Conservation (phyloP, 768 basidiomycete species). For the Panaeolus cyanescens region DNA sequence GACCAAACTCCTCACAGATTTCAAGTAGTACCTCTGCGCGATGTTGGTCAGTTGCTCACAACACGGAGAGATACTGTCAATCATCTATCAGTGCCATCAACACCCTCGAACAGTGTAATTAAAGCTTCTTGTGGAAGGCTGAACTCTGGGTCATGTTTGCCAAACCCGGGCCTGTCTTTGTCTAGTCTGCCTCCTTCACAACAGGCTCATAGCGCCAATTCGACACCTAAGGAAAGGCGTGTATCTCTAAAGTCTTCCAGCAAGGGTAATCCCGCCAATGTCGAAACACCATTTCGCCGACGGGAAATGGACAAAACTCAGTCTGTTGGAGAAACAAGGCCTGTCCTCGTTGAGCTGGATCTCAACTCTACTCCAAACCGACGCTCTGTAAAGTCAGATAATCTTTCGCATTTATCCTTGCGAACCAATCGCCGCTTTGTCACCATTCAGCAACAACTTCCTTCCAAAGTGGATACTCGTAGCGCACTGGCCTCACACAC, state of each 20-base stretch:
- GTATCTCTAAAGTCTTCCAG: neutral
- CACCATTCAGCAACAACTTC: neutral
- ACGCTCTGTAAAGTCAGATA: neutral
- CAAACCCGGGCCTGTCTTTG: neutral
- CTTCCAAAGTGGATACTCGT: neutral
- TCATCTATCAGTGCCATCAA: conserved; percentile 8
- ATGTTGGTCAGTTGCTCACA: conserved; percentile 24
- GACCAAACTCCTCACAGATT: conserved; percentile 45
- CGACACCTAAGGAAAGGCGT: neutral
- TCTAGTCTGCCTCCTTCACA: neutral
- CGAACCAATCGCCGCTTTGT: neutral
- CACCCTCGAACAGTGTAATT: conserved; percentile 10
- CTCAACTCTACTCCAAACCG: neutral
- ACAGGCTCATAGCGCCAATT: neutral
- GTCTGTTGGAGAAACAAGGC: neutral
- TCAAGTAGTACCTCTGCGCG: conserved; percentile 43
- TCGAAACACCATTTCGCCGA: neutral
- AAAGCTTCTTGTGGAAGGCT: conserved; percentile 10
- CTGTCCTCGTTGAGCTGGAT: conserved; percentile 12
- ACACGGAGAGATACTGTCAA: conserved; percentile 3
- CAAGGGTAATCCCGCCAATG: neutral
- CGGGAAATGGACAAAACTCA: neutral
- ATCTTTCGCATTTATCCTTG: neutral
- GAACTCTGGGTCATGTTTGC: conserved; percentile 11
- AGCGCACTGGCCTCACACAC: neutral